Percentiles rank a stretch among this genome's conserved stretches.
These are phyloP conservation scores for Clarireedia paspali DNA, from an alignment of 2,329 filamentous ascomycete genomes.

Conservation along the genomic window DNA sequence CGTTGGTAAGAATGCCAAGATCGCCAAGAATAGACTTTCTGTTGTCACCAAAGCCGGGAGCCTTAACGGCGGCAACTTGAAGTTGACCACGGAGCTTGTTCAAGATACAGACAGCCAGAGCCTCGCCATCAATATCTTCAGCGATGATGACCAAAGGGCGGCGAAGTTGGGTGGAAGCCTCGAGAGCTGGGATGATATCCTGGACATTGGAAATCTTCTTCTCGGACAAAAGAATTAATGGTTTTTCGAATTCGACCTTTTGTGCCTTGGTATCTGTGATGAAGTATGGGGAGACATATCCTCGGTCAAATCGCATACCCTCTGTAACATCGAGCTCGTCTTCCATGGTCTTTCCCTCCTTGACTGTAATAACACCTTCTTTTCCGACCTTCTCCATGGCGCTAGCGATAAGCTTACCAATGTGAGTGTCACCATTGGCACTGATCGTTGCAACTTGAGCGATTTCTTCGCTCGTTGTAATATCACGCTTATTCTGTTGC, in stretches of 20 bases:
- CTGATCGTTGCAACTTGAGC: constrained; percentile 97
- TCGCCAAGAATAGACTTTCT: constrained; percentile 99
- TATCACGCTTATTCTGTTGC: constrained; percentile 92
- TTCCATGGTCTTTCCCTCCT: constrained; percentile 97
- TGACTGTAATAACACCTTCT: constrained; percentile 99
- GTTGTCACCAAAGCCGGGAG: constrained; percentile 98
- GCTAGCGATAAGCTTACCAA: constrained; percentile 91
- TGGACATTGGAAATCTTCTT: constrained; percentile 99
- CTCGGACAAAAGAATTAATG: constrained; percentile 94
- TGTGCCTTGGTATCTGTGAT: constrained; percentile 98
- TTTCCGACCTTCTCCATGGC: constrained; percentile 99
- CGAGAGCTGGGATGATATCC: constrained; percentile 96
- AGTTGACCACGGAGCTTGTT: constrained; percentile 99
- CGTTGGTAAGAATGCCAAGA: constrained; percentile 90
- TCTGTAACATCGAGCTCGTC: constrained; percentile 98
- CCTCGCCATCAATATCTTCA: constrained; percentile 98
- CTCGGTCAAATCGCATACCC: constrained; percentile 99
- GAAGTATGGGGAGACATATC: constrained; percentile 98
- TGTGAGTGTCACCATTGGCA: constrained; percentile 92
- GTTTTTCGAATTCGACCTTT: constrained; percentile 99
- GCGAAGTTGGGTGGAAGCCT: constrained; percentile 91
- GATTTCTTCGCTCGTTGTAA: constrained; percentile 95
- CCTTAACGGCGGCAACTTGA: constrained; percentile 97
- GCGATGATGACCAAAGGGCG: constrained; percentile 97
- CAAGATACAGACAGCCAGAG: constrained; percentile 95